Evolutionary conservation across 495 filamentous ascomycete species (phyloP), one percentile per base, ranked within the genome.

Genomic region (Amphirosellinia nigrospora): DNA sequence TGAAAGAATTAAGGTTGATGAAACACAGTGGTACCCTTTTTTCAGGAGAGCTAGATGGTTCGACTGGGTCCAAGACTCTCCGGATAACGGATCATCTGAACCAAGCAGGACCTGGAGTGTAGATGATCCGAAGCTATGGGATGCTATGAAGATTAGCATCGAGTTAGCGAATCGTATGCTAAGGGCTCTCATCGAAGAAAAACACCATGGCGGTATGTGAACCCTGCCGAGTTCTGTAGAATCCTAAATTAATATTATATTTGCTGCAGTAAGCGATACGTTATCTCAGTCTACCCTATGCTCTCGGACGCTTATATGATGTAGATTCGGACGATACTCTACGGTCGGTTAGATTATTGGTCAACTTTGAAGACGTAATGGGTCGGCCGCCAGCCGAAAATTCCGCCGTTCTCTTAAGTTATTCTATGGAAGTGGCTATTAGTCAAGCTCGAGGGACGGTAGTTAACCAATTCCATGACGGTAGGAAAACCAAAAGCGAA

Each of bases 161-260:
- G 62, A 65, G 46, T 10, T 65, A 21, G 32, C 28, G n/a, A 19
- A 65, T 13, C 45, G 62, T 1, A 52, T 65, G 19, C 30, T 65
- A 3, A 1, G 39, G 10, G 32, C 62, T 39, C 46, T 65, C 15
- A 65, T 65, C 21, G 19, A 39, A 11, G 62, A 65, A 3, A 52
- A 38, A 53, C 45, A 65, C 3, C 30, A 52, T 8, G 62, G 46
- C 39, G 62, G 62, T 65, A 53, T 26, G 62, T 53, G 5, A 10
- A 15, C 56, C 56, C 19, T 23, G n/a, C n/a, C n/a, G n/a, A n/a
- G n/a, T n/a, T n/a, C n/a, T n/a, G 7, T 21, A 34, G 19, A 38
- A 28, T 28, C 21, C 6, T 32, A 16, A 38, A 26, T 11, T 38
- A 39, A 30, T 53, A 21, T 46, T 65, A 53, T 53, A 28, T 1